Conservation (phyloP, 768 basidiomycete species). For the Kwoniella newhampshirensis region DNA sequence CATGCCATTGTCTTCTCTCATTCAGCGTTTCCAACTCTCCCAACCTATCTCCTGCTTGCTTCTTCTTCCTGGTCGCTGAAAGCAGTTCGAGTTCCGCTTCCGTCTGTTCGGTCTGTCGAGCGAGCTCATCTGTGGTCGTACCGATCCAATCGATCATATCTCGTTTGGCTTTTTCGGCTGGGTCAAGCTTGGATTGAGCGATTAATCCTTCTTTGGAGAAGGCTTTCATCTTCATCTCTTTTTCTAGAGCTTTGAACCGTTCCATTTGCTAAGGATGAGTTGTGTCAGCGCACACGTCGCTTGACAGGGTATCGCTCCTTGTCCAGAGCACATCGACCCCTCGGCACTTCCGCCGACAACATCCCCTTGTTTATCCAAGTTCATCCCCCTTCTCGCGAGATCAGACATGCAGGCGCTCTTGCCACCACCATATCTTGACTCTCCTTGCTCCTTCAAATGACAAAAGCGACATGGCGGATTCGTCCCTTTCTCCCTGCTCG, state of each 20-base stretch:
- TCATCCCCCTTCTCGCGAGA: too few relatives aligned
- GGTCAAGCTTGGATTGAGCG: constrained; percentile 89
- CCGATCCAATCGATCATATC: constrained; percentile 83
- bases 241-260: constrained; percentile 99
- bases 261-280: constrained; percentile 89
- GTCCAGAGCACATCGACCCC: too few relatives aligned
- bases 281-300: background rate
- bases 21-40: constrained; percentile 85
- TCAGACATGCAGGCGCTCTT: too few relatives aligned
- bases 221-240: constrained; percentile 99
- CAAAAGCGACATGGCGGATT: too few relatives aligned
- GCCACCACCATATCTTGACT: too few relatives aligned
- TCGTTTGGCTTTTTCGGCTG: constrained; percentile 93
- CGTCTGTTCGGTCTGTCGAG: constrained; percentile 85
- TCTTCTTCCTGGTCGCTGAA: constrained; percentile 69
- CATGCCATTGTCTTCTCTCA: constrained; percentile 93
- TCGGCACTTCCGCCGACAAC: too few relatives aligned
- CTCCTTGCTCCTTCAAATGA: too few relatives aligned
- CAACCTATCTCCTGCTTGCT: constrained; percentile 66
- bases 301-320: too few relatives aligned
- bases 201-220: constrained; percentile 98
- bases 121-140: constrained; percentile 82
- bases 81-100: constrained; percentile 92
- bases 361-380: too few relatives aligned
- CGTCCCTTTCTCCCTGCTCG: too few relatives aligned